These are phyloP conservation scores for Cadophora gregata DNA, from an alignment of 2,329 filamentous ascomycete species.

Conservation along the genomic window DNA sequence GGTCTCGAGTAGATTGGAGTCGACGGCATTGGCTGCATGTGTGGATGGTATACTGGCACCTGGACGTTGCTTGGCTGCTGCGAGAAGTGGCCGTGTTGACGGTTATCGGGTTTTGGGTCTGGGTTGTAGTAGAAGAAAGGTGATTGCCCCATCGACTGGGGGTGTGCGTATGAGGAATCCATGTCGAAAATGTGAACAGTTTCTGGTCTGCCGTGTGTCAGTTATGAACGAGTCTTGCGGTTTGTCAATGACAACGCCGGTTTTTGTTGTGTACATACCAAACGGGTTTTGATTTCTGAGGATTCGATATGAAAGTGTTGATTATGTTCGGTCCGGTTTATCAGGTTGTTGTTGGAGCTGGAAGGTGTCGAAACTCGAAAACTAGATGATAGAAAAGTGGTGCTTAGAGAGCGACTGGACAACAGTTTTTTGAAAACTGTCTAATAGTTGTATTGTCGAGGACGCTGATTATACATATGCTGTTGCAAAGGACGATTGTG, in stretches of 20 bases:
- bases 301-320: slow-evolving; percentile 22
- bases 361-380: slow-evolving; percentile 30
- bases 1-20: slow-evolving; percentile 70
- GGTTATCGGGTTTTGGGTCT: slow-evolving; percentile 73
- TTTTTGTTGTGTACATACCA: slow-evolving; percentile 34
- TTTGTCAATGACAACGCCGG: not conserved
- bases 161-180: slow-evolving; percentile 43
- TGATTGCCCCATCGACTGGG: slow-evolving; percentile 70
- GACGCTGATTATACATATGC: slow-evolving; percentile 45
- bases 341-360: slow-evolving; percentile 26
- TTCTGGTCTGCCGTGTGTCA: slow-evolving; percentile 35
- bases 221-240: slow-evolving; percentile 24
- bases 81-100: slow-evolving; percentile 79
- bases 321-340: slow-evolving; percentile 36
- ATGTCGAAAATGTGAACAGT: slow-evolving; percentile 34
- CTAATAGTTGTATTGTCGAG: slow-evolving; percentile 42
- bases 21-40: slow-evolving; percentile 63
- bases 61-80: slow-evolving; percentile 58
- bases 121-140: slow-evolving; percentile 89
- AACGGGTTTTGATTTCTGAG: slow-evolving; percentile 18
- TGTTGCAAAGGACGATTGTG: slow-evolving; percentile 29
- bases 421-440: slow-evolving; percentile 44
- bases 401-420: slow-evolving; percentile 47
- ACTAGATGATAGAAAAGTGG: slow-evolving; percentile 28
- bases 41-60: slow-evolving; percentile 56